Percentiles rank a stretch among this genome's conserved stretches.
Evolutionary conservation across 306 rosid species (phyloP).

Genomic region (Acmispon strigosus): DNA sequence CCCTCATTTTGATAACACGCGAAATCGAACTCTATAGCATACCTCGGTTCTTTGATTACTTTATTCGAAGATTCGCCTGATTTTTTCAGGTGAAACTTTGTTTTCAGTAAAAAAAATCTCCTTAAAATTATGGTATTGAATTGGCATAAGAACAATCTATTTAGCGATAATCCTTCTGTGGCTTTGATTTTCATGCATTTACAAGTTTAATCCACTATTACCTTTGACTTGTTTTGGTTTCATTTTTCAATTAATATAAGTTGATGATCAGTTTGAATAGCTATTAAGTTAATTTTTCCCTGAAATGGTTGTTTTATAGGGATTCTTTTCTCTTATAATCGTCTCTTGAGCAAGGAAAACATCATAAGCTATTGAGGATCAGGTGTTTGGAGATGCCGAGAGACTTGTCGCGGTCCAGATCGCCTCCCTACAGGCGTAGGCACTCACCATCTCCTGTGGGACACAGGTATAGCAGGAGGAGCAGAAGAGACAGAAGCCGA

Average conservation of each 20-base stretch:
- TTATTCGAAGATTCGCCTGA: neutral
- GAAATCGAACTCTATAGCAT: neutral
- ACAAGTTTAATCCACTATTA: no score
- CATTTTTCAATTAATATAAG: no score
- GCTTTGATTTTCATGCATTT: no score
- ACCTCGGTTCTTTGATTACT: neutral
- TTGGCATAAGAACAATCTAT: neutral
- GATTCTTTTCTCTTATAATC: neutral
- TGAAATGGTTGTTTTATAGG: no score
- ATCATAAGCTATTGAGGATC: constrained; percentile 18
- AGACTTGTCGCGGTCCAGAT: constrained; percentile 77
- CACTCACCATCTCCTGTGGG: constrained; percentile 76
- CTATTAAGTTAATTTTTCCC: no score
- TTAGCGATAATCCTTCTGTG: neutral
- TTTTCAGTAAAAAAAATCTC: no score
- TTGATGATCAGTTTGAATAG: no score
- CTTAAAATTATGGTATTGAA: no score
- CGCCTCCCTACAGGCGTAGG: constrained; percentile 79
- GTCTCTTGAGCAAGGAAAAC: neutral
- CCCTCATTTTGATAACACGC: neutral
- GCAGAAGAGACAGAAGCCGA: constrained; percentile 74
- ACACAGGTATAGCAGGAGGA: constrained; percentile 68
- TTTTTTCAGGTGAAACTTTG: no score
- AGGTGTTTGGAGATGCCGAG: constrained; percentile 64
- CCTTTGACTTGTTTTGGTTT: no score